Conservation (phyloP, 2,329 filamentous ascomycete species). For the Colletotrichum musae region DNA sequence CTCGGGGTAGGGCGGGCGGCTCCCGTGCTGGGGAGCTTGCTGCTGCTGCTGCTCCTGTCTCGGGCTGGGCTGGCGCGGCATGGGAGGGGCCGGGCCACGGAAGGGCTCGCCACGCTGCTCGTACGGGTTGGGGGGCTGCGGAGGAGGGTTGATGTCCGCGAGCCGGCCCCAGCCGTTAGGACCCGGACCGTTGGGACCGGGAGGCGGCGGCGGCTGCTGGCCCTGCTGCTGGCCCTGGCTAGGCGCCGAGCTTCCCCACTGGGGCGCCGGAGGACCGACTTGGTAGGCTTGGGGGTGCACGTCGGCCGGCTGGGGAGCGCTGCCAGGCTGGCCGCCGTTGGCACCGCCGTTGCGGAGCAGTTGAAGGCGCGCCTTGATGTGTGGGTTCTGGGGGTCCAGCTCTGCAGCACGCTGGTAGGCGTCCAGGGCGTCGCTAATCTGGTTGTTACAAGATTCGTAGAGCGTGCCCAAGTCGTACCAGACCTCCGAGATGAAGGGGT, state of each 20-base stretch:
- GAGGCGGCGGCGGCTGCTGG: conserved; percentile 61
- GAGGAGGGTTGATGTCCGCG: conserved; percentile 83
- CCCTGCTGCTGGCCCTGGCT: conserved; percentile 57
- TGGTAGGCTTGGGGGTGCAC: conserved; percentile 97
- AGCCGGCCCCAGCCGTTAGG: conserved; percentile 75
- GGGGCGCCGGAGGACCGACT: conserved; percentile 85
- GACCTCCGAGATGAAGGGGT: conserved; percentile 98
- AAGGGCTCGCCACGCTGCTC: conserved; percentile 81
- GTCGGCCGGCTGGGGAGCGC: conserved; percentile 91
- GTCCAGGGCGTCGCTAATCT: conserved; percentile 95
- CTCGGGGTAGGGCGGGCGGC: conserved; percentile 38
- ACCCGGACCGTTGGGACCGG: conserved; percentile 72
- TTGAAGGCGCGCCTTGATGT: conserved; percentile 95
- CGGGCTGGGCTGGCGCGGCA: conserved; percentile 82
- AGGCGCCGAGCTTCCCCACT: conserved; percentile 88
- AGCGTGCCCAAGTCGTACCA: conserved; percentile 98
- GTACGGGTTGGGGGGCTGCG: conserved; percentile 85
- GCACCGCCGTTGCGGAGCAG: conserved; percentile 86
- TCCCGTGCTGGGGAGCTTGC: conserved; percentile 36
- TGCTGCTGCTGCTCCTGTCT: conserved; percentile 79
- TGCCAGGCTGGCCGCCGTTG: conserved; percentile 79
- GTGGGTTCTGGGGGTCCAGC: conserved; percentile 91
- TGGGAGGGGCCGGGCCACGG: conserved; percentile 76
- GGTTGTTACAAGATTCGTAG: conserved; percentile 99
- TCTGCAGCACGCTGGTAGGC: conserved; percentile 96